Conservation (phyloP, 2,329 filamentous ascomycete genomes). For the Gyromitra esculenta region DNA sequence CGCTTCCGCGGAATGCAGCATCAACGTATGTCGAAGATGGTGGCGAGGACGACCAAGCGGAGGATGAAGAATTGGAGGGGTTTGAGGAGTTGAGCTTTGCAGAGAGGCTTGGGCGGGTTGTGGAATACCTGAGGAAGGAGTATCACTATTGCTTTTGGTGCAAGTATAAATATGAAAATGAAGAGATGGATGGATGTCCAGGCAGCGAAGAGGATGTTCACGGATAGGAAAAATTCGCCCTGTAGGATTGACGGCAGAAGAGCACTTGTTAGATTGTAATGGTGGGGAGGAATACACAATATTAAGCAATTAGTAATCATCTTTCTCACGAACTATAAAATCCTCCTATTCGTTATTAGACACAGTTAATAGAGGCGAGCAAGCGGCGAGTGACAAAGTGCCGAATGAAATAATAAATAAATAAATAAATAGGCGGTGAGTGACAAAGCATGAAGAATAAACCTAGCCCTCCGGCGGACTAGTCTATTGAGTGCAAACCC, state of each 20-base stretch:
- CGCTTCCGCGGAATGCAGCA: slow-evolving; percentile 61
- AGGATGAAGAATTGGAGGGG: slow-evolving; percentile 42
- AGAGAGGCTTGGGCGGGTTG: slow-evolving; percentile 73
- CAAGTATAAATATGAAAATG: slow-evolving; percentile 80
- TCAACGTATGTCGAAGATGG: slow-evolving; percentile 72
- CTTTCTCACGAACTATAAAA: background rate
- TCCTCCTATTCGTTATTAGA: background rate
- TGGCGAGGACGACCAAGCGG: slow-evolving; percentile 67
- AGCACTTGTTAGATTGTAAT: slow-evolving; percentile 13
- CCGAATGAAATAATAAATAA: no score
- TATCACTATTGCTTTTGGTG: slow-evolving; percentile 96
- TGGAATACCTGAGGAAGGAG: slow-evolving; percentile 74
- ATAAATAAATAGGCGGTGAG: background rate
- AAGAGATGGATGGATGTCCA: slow-evolving; percentile 84
- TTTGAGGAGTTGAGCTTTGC: slow-evolving; percentile 75
- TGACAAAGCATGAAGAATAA: slow-evolving; percentile 8
- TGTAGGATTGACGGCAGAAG: background rate
- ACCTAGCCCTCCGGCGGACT: background rate
- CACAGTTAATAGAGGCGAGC: background rate
- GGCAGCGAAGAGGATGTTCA: slow-evolving; percentile 81
- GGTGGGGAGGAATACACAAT: background rate
- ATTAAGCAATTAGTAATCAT: background rate
- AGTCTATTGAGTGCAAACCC: no score
- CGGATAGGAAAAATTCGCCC: slow-evolving; percentile 27
- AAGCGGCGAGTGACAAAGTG: background rate